Conservation (phyloP, 257 asterid genomes). For the Salvia rosmarinus region DNA sequence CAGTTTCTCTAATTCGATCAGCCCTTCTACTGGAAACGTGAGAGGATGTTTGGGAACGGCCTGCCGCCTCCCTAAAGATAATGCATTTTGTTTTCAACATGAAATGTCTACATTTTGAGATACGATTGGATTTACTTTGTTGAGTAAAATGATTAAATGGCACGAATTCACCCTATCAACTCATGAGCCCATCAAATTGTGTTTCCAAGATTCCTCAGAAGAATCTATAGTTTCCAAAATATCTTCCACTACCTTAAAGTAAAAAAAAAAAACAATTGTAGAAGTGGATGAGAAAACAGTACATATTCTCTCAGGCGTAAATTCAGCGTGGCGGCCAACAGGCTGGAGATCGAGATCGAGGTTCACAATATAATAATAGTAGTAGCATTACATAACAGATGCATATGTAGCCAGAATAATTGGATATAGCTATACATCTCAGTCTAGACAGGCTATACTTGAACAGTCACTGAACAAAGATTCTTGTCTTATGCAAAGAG, state of each 20-base stretch:
- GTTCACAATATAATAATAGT: not conserved
- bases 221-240: not conserved
- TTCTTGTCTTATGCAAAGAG: not conserved
- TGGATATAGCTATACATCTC: not conserved
- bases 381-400: not conserved
- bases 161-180: not conserved
- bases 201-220: not conserved
- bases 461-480: not conserved
- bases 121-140: not conserved
- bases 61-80: not conserved
- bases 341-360: not conserved
- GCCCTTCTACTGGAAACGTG: conserved; percentile 31
- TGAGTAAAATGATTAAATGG: not conserved
- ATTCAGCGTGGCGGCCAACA: not conserved
- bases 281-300: not conserved
- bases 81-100: not conserved
- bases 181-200: not conserved
- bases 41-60: not conserved
- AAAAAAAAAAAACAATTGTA: not conserved
- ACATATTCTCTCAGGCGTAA: not conserved
- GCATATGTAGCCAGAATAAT: not conserved
- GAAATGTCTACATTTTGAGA: not conserved
- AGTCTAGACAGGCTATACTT: not conserved
- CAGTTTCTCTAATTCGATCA: conserved; percentile 40
- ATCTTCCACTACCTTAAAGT: too few species aligned